Evolutionary conservation across 148 eudicot species (phyloP).

Genomic region (Talinum fruticosum): DNA sequence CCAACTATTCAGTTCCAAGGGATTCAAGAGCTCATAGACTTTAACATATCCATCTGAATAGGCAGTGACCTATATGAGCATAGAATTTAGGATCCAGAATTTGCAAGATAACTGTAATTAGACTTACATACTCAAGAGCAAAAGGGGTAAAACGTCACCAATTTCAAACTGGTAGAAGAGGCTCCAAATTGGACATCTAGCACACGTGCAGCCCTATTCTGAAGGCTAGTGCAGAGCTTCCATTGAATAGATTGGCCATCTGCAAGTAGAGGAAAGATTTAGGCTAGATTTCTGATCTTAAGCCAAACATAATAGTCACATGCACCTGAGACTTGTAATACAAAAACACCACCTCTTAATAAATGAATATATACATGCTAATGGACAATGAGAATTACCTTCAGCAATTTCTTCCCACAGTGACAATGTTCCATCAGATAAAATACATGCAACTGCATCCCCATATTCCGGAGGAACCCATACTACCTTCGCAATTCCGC

Average conservation of each 20-base stretch:
- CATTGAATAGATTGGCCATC: slow-evolving; percentile 57
- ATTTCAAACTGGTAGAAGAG: slow-evolving; percentile 53
- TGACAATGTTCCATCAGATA: slow-evolving; percentile 68
- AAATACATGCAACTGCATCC: slow-evolving; percentile 77
- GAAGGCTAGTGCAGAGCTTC: slow-evolving; percentile 71
- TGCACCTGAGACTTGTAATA: neutral
- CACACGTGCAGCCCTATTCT: slow-evolving; percentile 43
- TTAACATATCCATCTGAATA: slow-evolving; percentile 80
- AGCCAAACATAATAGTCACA: neutral
- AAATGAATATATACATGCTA: too few relatives aligned
- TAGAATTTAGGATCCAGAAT: slow-evolving; percentile 1
- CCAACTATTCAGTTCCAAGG: slow-evolving; percentile 77
- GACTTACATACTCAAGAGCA: neutral
- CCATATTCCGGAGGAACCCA: slow-evolving; percentile 96
- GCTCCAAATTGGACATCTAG: slow-evolving; percentile 77
- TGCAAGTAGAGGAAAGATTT: slow-evolving; percentile 16
- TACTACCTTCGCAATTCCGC: slow-evolving; percentile 61
- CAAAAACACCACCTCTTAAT: neutral
- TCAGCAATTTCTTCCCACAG: slow-evolving; percentile 86
- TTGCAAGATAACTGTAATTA: neutral
- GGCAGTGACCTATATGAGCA: slow-evolving; percentile 60
- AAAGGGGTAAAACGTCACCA: slow-evolving; percentile 47
- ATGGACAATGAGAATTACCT: slow-evolving; percentile 36
- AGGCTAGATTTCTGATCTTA: neutral
- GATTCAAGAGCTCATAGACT: slow-evolving; percentile 74